Base-by-base conservation (phyloP, 108 stramenopile genomes). In the Pseudonitzschia delicatissima region DNA sequence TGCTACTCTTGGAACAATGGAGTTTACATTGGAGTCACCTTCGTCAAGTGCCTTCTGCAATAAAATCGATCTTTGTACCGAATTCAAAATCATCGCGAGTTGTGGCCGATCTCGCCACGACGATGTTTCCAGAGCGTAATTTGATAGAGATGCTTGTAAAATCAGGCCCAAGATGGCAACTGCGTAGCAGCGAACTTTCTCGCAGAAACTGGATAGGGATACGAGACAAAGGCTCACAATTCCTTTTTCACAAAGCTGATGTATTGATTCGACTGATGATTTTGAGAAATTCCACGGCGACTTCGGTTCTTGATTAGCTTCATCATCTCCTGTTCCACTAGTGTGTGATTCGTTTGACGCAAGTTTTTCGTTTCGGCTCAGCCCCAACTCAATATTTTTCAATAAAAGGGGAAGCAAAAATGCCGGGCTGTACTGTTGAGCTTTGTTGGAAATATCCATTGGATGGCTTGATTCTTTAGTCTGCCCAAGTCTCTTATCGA, bases 101-200 rank as follows among this genome's bases (percentile, higher is more conserved):
- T 93, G 92, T 11, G 89, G 86, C 26, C 92, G 77, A 60, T 84
- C 81, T 44, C 84, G 72, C 92, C 92, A 93, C 17, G 76, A 70
- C 21, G 82, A 68, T 2, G 84, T 50, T 42, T 60, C 65, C 1
- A 63, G 73, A 20, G 92, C 79, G 45, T 86, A 80, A 45, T 76
- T 53, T 53, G 81, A 80, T 50, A 78, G 63, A n/a, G 84, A 67
- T 42, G 77, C 77, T 35, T 67, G 57, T 17, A 81, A 45, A 39
- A 91, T 82, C n/a, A 82, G 45, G 25, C 80, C 77, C 42, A 88
- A 73, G 35, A 86, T 76, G 0, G 79, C 72, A 36, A 86, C 45
- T 7, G 87, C 82, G 8, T 80, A 42, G 42, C 66, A 59, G 31
- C 92, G 81, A 39, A 91, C 21, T 50, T 45, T 69, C 33, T 78